Conservation (phyloP, 2,329 filamentous ascomycete species). For the Xylaria polymorpha region DNA sequence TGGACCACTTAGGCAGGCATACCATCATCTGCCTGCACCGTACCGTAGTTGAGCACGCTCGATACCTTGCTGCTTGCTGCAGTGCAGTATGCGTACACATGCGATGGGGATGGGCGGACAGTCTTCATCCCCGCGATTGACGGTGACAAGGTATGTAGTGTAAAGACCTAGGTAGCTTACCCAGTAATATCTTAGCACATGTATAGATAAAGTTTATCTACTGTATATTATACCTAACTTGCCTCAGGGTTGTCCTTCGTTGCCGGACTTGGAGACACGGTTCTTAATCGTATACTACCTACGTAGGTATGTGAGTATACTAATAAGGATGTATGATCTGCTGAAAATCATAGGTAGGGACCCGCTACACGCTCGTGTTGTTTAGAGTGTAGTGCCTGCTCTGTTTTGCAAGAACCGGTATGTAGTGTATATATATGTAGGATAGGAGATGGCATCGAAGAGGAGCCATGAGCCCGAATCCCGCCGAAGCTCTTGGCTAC, state of each 20-base stretch:
- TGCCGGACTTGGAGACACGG: neutral
- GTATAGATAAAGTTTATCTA: no score
- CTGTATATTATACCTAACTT: no score
- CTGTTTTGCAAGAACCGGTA: neutral
- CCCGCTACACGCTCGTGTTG: neutral
- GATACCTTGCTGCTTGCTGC: neutral
- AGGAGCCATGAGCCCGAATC: slow-evolving; percentile 15
- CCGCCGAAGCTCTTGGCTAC: slow-evolving; percentile 10
- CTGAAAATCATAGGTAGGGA: neutral
- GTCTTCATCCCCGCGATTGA: neutral
- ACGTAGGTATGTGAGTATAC: no score
- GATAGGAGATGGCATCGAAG: neutral
- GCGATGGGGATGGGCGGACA: neutral
- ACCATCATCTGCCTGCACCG: neutral
- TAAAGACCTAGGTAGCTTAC: neutral
- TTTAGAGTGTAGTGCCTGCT: neutral
- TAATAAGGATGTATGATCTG: neutral
- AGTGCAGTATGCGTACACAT: neutral
- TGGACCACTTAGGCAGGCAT: neutral
- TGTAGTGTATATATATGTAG: neutral
- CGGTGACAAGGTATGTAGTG: neutral
- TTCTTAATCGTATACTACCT: neutral
- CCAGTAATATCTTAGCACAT: neutral
- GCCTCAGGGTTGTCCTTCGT: neutral
- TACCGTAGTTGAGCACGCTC: neutral